phyloP scores from a whole-genome alignment of 225 moss, liverwort and hornwort genomes.

The Marchantia paleacea region DNA sequence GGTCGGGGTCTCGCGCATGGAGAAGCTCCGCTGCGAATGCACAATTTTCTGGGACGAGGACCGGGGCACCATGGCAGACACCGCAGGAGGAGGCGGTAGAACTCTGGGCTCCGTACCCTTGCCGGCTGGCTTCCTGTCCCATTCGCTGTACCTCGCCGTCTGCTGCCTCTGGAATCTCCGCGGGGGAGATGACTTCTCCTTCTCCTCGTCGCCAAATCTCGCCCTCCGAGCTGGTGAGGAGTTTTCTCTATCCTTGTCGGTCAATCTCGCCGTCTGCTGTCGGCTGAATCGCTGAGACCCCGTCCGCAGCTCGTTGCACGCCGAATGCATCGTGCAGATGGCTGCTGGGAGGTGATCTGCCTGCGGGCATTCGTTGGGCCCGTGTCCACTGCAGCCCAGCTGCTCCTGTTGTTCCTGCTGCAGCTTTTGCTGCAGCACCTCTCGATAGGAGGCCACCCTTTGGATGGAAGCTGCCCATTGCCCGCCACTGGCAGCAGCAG shows the following conservation, averaged over 20 bases:
- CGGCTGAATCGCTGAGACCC: constrained; percentile 1
- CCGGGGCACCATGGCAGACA: background rate
- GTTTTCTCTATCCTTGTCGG: background rate
- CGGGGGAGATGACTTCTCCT: background rate
- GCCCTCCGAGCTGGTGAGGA: background rate
- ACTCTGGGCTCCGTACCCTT: background rate
- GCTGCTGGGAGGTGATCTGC: background rate
- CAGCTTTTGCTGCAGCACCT: constrained; percentile 14
- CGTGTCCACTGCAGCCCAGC: background rate
- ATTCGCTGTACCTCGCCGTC: constrained; percentile 6
- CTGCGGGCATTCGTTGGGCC: background rate
- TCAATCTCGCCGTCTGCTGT: constrained; percentile 12
- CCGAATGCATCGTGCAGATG: constrained; percentile 21
- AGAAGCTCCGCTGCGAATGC: constrained; percentile 22
- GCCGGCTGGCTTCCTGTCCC: background rate
- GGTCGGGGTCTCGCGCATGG: constrained; percentile 20
- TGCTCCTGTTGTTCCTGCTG: background rate
- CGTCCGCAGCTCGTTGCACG: constrained; percentile 9
- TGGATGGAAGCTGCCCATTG: constrained; percentile 22
- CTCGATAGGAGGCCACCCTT: constrained; percentile 16
- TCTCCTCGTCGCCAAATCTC: constrained; percentile 8
- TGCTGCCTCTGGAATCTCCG: constrained; percentile 11
- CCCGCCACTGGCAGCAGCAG: background rate
- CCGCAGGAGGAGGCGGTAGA: background rate
- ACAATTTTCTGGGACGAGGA: constrained; percentile 12